A percentile compares a stretch with the other conserved stretches of the same genome.
Conservation (phyloP, 2,329 filamentous ascomycete species). For the Fonsecaea nubica region DNA sequence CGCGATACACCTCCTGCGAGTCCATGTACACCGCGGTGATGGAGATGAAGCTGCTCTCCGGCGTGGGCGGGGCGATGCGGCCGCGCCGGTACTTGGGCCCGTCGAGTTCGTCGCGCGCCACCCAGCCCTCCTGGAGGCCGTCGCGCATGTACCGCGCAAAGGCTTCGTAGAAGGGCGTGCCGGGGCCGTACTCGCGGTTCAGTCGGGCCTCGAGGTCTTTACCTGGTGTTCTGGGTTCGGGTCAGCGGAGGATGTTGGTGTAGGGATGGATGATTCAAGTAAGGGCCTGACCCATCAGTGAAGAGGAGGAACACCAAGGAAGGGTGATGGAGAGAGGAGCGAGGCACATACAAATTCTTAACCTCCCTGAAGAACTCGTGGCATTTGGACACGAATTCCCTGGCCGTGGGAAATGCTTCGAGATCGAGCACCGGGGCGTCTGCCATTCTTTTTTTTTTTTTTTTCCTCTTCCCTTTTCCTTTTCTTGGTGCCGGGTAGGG, state of each 20-base stretch:
- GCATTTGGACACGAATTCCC: constrained; percentile 28
- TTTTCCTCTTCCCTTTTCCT: no score
- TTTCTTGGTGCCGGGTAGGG: no score
- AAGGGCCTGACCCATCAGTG: not conserved
- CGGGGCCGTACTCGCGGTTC: constrained; percentile 54
- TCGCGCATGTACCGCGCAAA: constrained; percentile 49
- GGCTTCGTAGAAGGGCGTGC: constrained; percentile 53
- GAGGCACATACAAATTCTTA: constrained; percentile 42
- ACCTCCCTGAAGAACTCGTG: constrained; percentile 43
- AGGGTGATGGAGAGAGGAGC: not conserved
- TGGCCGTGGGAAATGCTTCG: constrained; percentile 31
- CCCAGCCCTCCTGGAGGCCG: constrained; percentile 56
- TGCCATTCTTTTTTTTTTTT: constrained; percentile 4
- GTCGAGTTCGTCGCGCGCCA: constrained; percentile 52
- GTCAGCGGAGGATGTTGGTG: constrained; percentile 2
- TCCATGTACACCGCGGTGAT: constrained; percentile 67
- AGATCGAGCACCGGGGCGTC: constrained; percentile 32
- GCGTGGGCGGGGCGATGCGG: constrained; percentile 55
- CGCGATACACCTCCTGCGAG: constrained; percentile 56
- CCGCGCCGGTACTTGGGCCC: constrained; percentile 57
- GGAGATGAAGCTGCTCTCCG: constrained; percentile 59
- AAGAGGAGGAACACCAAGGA: not conserved
- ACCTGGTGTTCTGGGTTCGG: constrained; percentile 52
- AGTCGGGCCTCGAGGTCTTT: constrained; percentile 54
- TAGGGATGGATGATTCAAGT: not conserved